Percentiles rank a stretch among this genome's conserved stretches.
phyloP scores from a whole-genome alignment of 2,329 filamentous ascomycete species.

The Biscogniauxia mediterranea region DNA sequence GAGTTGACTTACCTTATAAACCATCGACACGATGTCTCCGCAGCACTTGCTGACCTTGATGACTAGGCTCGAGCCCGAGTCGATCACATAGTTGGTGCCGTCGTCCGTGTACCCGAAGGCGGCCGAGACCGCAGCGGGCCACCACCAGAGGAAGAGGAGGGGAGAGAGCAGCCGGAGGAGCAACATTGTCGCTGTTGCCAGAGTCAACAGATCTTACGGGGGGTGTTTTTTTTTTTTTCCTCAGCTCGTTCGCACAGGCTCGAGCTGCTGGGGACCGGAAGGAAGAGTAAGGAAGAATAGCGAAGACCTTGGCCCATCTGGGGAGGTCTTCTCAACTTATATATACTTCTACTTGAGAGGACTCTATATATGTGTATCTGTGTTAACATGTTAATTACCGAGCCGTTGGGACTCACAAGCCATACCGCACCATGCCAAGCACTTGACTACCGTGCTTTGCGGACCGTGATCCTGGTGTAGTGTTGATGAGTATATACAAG shows the following conservation, averaged over 20 bases:
- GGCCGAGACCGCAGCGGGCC: constrained; percentile 32
- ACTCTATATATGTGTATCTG: not conserved
- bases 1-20: not conserved
- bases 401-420: not conserved
- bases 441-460: no score
- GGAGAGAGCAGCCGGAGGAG: constrained; percentile 19
- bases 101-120: constrained; percentile 40
- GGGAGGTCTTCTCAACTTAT: not conserved
- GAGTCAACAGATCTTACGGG: no score
- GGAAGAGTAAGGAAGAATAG: no score
- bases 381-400: not conserved
- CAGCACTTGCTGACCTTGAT: constrained; percentile 36
- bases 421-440: not conserved
- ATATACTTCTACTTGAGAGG: not conserved
- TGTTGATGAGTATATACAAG: no score
- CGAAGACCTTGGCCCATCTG: no score
- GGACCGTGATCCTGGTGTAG: not conserved
- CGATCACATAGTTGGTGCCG: constrained; percentile 39
- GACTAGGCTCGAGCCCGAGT: constrained; percentile 32
- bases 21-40: constrained; percentile 35
- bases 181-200: not conserved
- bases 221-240: no score
- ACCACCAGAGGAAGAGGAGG: constrained; percentile 27
- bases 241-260: no score
- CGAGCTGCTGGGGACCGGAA: no score